phyloP scores from a whole-genome alignment of 2,329 filamentous ascomycete genomes.

The Anthostomella pinea region DNA sequence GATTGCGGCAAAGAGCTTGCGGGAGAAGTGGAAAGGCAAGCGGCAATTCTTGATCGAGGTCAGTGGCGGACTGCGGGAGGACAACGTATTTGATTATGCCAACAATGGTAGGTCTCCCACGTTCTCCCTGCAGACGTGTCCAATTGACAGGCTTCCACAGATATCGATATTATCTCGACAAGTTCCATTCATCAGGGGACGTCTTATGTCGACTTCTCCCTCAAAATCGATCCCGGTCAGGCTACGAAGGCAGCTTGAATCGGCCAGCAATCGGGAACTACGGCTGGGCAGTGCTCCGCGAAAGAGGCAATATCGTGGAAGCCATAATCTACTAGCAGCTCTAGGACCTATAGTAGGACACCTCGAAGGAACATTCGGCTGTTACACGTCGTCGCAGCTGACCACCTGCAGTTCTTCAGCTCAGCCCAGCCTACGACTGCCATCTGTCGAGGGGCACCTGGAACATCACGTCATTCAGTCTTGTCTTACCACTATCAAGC shows the following conservation, averaged over 20 bases:
- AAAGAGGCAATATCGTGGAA: too few species aligned
- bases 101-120: conserved; percentile 55
- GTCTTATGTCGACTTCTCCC: conserved; percentile 88
- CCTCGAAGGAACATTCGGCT: too few species aligned
- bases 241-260: conserved; percentile 5
- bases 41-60: conserved; percentile 82
- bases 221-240: conserved; percentile 69
- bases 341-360: too few species aligned
- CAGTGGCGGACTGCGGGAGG: conserved; percentile 81
- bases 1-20: conserved; percentile 69
- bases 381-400: too few species aligned
- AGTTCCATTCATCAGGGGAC: conserved; percentile 97
- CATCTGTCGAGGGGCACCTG: too few species aligned
- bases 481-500: too few species aligned
- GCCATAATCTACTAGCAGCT: too few species aligned
- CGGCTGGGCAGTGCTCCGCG: too few species aligned
- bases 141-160: conserved; percentile 36
- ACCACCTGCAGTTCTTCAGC: too few species aligned
- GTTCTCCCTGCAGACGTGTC: neutral
- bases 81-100: conserved; percentile 82
- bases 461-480: too few species aligned
- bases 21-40: conserved; percentile 74
- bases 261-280: neutral
- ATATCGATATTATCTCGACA: conserved; percentile 94
- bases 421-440: too few species aligned